Evolutionary conservation across 805 yeast genomes (phyloP), one percentile per base, ranked within the genome.

Genomic region (Candida berthetii): DNA sequence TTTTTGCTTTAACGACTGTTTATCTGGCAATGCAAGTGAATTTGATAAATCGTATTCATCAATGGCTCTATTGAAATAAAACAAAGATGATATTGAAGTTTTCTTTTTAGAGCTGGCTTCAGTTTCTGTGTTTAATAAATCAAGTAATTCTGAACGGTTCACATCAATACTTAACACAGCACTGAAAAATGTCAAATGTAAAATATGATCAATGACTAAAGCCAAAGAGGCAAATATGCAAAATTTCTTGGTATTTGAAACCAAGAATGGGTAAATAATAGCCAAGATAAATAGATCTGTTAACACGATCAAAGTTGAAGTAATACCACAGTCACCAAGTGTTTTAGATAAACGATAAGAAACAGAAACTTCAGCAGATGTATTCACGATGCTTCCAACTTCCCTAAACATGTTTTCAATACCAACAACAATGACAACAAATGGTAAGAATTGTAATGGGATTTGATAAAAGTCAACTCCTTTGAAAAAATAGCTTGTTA

Each of bases 91-190:
- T 14, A 29, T 31, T 31, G 27, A 27, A 22, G 31, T 17, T 28
- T n/a, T 25, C 15, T 35, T 27, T 25, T 15, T 14, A 16, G 38
- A 18, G n/a, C 16, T 7, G 3, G 29, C n/a, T 14, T 37, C n/a
- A 36, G 25, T 3, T 35, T 28, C 35, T 8, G 39, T 42, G 28
- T 46, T 48, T 8, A 75, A 54, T 11, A 80, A 55, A 45, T 80
- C 87, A 14, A 73, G 73, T 15, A 82, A 66, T 48, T 82, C 90
- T 22, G 74, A 57, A 41, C 87, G 68, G 37, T 80, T 72, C 25
- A 80, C 62, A 61, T 87, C 95, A 31, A 86, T 74, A 15, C 82
- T 70, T 25, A 85, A 62, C 1, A 85, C 76, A 0, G 88, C 78
- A 1, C 80, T 65, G 44, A 85, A 74, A 57, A 69, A 85, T 1